These are phyloP conservation scores for Ustilago nuda DNA, from an alignment of 1,284 basidiomycete genomes.

Conservation along the genomic window DNA sequence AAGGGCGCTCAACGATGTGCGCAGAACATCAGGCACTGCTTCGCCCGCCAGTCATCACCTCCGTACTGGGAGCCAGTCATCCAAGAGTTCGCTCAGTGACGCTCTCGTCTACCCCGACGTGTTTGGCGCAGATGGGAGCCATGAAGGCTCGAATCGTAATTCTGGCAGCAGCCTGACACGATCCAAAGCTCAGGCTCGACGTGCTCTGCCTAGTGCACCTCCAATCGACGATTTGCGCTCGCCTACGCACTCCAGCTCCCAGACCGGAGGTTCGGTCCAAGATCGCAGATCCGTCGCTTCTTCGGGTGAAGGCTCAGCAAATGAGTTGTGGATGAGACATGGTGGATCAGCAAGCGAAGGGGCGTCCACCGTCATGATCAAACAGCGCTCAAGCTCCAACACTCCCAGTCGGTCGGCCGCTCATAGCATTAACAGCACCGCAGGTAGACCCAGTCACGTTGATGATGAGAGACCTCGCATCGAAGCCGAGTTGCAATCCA, in stretches of 20 bases:
- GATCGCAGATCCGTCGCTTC: conserved; percentile 47
- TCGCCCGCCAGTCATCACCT: conserved; percentile 38
- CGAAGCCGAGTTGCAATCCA: conserved; percentile 9
- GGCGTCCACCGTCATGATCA: conserved; percentile 17
- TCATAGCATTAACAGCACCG: conserved; percentile 5
- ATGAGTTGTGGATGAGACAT: conserved; percentile 24
- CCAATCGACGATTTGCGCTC: conserved; percentile 43
- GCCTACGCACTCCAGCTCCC: conserved; percentile 18
- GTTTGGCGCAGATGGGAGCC: conserved; percentile 26
- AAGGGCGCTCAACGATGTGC: conserved; percentile 27
- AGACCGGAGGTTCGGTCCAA: conserved; percentile 9
- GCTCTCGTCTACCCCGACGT: conserved; percentile 38
- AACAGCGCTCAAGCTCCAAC: conserved; percentile 37
- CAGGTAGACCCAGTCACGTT: conserved; percentile 20
- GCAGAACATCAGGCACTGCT: conserved; percentile 22
- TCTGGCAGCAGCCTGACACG: conserved; percentile 46
- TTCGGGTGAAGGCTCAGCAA: conserved; percentile 34
- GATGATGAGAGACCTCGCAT: conserved; percentile 24
- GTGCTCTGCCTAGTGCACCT: conserved; percentile 44
- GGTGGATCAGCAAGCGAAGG: conserved; percentile 26
- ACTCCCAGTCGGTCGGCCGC: conserved; percentile 10
- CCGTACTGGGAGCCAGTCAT: conserved; percentile 54
- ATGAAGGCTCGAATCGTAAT: conserved; percentile 44
- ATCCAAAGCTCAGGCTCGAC: conserved; percentile 51
- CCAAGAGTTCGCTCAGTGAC: conserved; percentile 57